These are phyloP conservation scores for Conticribra weissflogii DNA, from an alignment of 108 stramenopile genomes.

Conservation along the genomic window DNA sequence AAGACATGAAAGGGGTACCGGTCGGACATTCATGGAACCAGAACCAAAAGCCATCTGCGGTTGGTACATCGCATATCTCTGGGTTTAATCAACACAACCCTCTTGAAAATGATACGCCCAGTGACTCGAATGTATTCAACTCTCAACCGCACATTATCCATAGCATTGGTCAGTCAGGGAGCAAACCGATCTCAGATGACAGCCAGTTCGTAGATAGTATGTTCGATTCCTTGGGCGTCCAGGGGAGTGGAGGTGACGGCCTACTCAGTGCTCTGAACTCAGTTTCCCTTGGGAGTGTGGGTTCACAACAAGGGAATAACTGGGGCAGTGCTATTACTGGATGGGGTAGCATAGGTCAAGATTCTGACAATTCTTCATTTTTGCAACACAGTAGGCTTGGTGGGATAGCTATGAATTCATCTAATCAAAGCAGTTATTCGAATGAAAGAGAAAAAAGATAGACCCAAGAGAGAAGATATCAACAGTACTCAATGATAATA, in stretches of 20 bases:
- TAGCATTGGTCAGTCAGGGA: constrained; percentile 3
- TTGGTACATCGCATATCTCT: constrained; percentile 1
- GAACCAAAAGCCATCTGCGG: constrained; percentile 14
- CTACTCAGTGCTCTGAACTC: constrained; percentile 45
- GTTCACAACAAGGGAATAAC: constrained; percentile 26
- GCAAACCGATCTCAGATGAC: constrained; percentile 32
- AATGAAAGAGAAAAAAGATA: constrained; percentile 27
- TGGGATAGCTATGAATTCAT: constrained; percentile 10
- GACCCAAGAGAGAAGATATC: too few relatives aligned
- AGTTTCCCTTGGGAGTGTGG: constrained; percentile 26
- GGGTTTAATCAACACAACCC: constrained; percentile 23
- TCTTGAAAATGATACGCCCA: neutral
- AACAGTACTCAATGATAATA: too few relatives aligned
- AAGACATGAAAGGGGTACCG: constrained; percentile 8
- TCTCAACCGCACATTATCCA: constrained; percentile 8
- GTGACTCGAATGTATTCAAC: constrained; percentile 25
- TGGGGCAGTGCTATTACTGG: constrained; percentile 27
- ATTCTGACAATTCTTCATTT: constrained; percentile 17
- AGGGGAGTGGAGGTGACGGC: constrained; percentile 30
- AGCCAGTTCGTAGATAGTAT: constrained; percentile 52
- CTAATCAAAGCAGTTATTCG: constrained; percentile 12
- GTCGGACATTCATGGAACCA: constrained; percentile 35
- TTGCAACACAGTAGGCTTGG: constrained; percentile 29
- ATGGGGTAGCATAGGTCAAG: constrained; percentile 15
- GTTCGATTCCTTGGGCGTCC: constrained; percentile 40